Base-by-base conservation (phyloP, 148 eudicot genomes). In the Rhododendron kiyosumense region DNA sequence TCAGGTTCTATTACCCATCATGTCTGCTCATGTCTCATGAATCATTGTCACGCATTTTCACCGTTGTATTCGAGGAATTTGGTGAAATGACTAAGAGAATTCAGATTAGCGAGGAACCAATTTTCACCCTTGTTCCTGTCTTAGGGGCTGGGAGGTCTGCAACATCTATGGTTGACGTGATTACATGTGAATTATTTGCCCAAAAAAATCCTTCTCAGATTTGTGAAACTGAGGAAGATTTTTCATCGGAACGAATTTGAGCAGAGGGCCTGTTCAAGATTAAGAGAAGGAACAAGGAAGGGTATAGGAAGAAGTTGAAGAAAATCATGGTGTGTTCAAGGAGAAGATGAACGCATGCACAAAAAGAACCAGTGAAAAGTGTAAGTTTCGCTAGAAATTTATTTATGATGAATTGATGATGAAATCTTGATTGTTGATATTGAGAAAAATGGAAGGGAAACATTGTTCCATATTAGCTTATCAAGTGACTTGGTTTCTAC, bases 81-180 rank as follows among this genome's bases (percentile, higher is more conserved):
- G 90, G 89, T 20, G 88, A 92, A 85, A 85, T 91, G 63, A 91
- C 88, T 78, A 87, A 84, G n/a, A 85, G 84, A 46, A 73, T 85
- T 49, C 84, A 86, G 46, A 79, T 81, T 7, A 49, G 87, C 49
- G 32, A 82, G 63, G 92, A 88, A 24, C 96, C 94, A 24, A 84
- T 91, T 12, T 95, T 97, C 90, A 97, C 88, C 91, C 91, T 95
- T 9, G 89, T 97, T 69, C 99, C 99, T n/a, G 96, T 95, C 77
- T 85, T 93, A 28, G 96, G 92, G 32, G 89, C 94, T 59, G 98
- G 99, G 83, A 91, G 86, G 77, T 92, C 93, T 3, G 90, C 91
- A 3, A 84, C 92, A 14, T 91, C 94, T 45, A 87, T 93, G 81
- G 98, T 92, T 81, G 91, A 93, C 85, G 83, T 91, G 36, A 83